Base-by-base conservation (phyloP, 2,329 filamentous ascomycete species). In the Cordyceps tenuipes region DNA sequence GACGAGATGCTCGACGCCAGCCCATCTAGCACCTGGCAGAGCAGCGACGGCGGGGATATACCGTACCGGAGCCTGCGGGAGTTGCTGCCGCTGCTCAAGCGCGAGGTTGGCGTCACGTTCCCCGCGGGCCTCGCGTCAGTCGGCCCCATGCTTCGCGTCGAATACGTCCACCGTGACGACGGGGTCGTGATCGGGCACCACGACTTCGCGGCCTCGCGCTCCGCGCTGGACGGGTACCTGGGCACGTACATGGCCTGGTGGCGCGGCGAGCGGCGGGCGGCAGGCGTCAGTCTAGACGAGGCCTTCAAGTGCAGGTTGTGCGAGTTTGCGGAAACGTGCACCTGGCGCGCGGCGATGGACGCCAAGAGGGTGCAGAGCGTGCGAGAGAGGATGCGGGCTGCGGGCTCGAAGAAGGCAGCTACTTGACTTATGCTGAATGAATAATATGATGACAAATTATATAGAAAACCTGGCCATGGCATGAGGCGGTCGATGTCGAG, bases 261-360 rank as follows among this genome's bases (percentile, higher is more conserved):
- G 93, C 84, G 82, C 36, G 93, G 92, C 1, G 78, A 88, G 66
- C 77, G 92, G 17, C 75, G 81, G 54, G 84, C 91, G 0, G 79
- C 80, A 8, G 93, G 93, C 0, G 92, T 97, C 3, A 79, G 83
- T 7, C 81, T 95, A 7, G 87, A 92, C 67, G 92, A 97, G 66
- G 89, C 90, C 0, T 96, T 88, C 74, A 97, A 97, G 71, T 97
- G 93, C 70, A 77, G 84, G 21, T 84, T 80, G 26, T 97, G 93
- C 68, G 91, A 96, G 65, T 97, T 97, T 71, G 83, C 81, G 0
- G 86, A 90, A 2, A 79, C 77, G 2, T 97, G 93, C 70, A 80
- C 82, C 13, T 97, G 93, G 93, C 79, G 92, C 43, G 78, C 81
- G 66, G 78, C 79, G 12, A 87, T 89, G 72, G 84, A 92, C 59